A percentile compares a stretch with the other conserved stretches of the same genome.
Conservation (phyloP, 2,329 filamentous ascomycete genomes). For the Fusarium sp. region DNA sequence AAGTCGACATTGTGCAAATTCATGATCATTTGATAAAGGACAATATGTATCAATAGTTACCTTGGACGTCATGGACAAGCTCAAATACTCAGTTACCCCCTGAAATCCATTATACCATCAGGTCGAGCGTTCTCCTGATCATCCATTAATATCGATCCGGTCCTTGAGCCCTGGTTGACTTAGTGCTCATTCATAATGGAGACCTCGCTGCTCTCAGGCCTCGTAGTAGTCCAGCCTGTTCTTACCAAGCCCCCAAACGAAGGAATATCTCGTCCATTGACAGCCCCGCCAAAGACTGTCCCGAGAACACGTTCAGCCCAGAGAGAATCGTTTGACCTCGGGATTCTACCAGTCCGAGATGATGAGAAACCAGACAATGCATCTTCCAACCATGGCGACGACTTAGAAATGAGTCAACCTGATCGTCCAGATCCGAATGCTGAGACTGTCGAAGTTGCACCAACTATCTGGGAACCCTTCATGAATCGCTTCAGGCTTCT, state of each 20-base stretch:
- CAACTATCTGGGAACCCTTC: conserved; percentile 68
- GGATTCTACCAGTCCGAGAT: conserved; percentile 33
- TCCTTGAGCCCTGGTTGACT: neutral
- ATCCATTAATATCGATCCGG: neutral
- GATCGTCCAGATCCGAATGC: conserved; percentile 56
- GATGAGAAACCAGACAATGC: conserved; percentile 9
- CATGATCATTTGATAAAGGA: neutral
- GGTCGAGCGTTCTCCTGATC: neutral
- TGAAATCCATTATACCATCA: neutral
- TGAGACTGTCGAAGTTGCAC: conserved; percentile 59
- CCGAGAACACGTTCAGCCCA: conserved; percentile 55
- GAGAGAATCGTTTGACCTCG: conserved; percentile 48
- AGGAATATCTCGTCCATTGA: conserved; percentile 40
- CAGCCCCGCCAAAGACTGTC: conserved; percentile 52
- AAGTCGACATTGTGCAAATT: conserved; percentile 2
- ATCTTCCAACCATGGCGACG: conserved; percentile 23
- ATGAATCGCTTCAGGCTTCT: conserved; percentile 79
- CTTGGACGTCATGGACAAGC: neutral
- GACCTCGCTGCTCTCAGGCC: conserved; percentile 47
- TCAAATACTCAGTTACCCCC: neutral
- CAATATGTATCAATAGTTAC: neutral
- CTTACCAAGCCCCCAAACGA: conserved; percentile 28
- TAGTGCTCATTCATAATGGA: conserved; percentile 47
- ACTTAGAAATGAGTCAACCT: conserved; percentile 67
- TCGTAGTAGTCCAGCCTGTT: conserved; percentile 50